Conservation (phyloP, 164 flowering plant genomes). For the Aristolochia fimbriata region DNA sequence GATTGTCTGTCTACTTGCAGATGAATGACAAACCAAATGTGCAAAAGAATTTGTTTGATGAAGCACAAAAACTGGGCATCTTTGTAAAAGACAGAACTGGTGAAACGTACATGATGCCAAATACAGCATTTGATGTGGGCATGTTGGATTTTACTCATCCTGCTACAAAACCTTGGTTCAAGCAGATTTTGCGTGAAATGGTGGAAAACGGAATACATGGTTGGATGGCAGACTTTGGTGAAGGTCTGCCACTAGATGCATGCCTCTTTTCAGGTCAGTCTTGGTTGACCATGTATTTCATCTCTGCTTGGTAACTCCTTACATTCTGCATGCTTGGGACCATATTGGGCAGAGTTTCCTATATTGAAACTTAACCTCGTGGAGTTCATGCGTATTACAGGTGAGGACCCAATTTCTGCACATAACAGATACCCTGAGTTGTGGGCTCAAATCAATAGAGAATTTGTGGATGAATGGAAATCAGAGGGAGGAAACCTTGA, state of each 20-base stretch:
- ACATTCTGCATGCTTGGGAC: background rate
- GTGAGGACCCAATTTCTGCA: constrained; percentile 81
- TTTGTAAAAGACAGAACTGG: constrained; percentile 62
- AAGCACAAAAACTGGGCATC: constrained; percentile 59
- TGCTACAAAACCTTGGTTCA: constrained; percentile 56
- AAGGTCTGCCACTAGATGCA: constrained; percentile 78
- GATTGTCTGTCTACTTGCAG: constrained; percentile 18
- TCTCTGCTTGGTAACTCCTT: background rate
- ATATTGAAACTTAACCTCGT: no score
- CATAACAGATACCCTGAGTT: constrained; percentile 82
- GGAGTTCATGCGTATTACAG: constrained; percentile 17
- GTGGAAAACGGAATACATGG: constrained; percentile 73
- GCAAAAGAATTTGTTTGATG: constrained; percentile 54
- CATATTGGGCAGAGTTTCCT: no score
- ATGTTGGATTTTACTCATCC: constrained; percentile 88
- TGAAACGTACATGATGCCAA: constrained; percentile 67
- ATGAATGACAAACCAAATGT: constrained; percentile 48
- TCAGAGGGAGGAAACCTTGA: constrained; percentile 33
- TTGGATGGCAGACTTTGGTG: constrained; percentile 97
- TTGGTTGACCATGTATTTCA: background rate
- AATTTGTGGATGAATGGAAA: constrained; percentile 78
- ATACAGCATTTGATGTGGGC: constrained; percentile 80
- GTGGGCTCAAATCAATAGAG: constrained; percentile 78
- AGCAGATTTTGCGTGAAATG: constrained; percentile 63
- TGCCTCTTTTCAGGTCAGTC: constrained; percentile 60